Evolutionary conservation across 169 alveolate species (phyloP).

Genomic region (Plasmodium sp.): DNA sequence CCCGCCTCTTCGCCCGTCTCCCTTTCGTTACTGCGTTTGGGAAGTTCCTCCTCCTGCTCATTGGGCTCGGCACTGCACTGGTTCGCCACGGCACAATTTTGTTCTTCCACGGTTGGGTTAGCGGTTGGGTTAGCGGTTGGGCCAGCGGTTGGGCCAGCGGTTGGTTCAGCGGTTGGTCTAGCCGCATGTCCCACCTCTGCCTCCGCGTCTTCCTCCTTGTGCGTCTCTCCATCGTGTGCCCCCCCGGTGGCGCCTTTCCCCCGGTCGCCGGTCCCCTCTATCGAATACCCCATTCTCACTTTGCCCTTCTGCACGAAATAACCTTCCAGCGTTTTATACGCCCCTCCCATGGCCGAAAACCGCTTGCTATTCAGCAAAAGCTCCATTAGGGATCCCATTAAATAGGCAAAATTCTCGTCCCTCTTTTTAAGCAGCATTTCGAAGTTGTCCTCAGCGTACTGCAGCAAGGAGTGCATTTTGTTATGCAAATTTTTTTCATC

Average conservation of each 20-base stretch:
- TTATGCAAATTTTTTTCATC: slow-evolving; percentile 7
- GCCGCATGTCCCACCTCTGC: not conserved
- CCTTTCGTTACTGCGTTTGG: not conserved
- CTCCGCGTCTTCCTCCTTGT: not conserved
- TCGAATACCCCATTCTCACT: not conserved
- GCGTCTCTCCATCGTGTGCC: not conserved
- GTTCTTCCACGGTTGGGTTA: not conserved
- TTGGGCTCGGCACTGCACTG: not conserved
- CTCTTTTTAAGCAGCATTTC: not conserved
- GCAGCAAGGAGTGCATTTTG: slow-evolving; percentile 17
- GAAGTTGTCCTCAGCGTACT: slow-evolving; percentile 23
- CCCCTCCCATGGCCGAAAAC: not conserved
- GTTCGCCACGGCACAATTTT: not conserved
- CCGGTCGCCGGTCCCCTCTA: not conserved
- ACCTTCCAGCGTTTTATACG: not conserved
- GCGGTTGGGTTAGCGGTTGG: not conserved
- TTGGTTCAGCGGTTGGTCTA: not conserved
- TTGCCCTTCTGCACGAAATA: slow-evolving; percentile 4
- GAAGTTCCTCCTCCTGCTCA: not conserved
- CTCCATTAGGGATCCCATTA: slow-evolving; percentile 12
- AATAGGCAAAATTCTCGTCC: slow-evolving; percentile 14
- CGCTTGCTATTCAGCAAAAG: slow-evolving; percentile 10
- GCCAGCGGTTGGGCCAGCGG: no score
- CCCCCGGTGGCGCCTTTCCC: not conserved
- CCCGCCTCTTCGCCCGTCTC: not conserved